Evolutionary conservation across 371 early-diverging fungal genomes (phyloP).

Genomic region (Caulochytrium protostelioides): DNA sequence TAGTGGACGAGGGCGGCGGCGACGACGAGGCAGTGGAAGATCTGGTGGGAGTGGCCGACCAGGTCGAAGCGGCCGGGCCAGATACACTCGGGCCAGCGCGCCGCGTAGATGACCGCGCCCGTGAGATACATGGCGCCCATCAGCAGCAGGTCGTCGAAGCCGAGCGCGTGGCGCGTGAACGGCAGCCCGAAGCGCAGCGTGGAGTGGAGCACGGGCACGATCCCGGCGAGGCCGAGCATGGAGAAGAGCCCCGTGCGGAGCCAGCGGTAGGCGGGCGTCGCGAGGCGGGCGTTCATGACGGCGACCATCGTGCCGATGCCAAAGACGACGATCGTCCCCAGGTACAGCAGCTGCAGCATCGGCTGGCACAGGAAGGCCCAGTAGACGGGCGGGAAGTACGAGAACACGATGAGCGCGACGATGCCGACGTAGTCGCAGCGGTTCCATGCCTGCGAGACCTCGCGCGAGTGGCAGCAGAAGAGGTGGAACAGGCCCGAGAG

Average conservation of each 20-base stretch:
- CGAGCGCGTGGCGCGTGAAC: constrained; percentile 25
- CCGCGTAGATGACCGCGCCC: constrained; percentile 67
- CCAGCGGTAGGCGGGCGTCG: constrained; percentile 51
- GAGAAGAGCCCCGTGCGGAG: constrained; percentile 57
- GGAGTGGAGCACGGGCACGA: constrained; percentile 55
- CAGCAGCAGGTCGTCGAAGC: constrained; percentile 31
- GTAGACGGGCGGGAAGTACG: constrained; percentile 15
- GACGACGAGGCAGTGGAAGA: constrained; percentile 67
- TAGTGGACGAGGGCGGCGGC: constrained; percentile 57
- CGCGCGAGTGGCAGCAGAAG: constrained; percentile 64
- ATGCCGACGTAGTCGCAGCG: constrained; percentile 86
- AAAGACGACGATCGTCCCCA: constrained; percentile 32
- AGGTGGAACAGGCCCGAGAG: constrained; percentile 63
- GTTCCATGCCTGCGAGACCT: constrained; percentile 40
- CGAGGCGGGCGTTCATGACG: constrained; percentile 17
- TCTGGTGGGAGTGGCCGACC: constrained; percentile 64
- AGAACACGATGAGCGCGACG: constrained; percentile 51
- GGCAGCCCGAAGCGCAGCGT: constrained; percentile 22
- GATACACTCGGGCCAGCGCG: constrained; percentile 42
- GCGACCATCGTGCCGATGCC: constrained; percentile 35
- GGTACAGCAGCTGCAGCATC: constrained; percentile 34
- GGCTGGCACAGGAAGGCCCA: constrained; percentile 47
- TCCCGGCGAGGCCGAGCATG: constrained; percentile 48
- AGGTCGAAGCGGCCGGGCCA: constrained; percentile 42
- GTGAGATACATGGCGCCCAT: constrained; percentile 56